Percentiles rank a stretch among this genome's conserved stretches.
Evolutionary conservation across 352 stramenopile genomes (phyloP).

Genomic region (Globisporangium splendens): DNA sequence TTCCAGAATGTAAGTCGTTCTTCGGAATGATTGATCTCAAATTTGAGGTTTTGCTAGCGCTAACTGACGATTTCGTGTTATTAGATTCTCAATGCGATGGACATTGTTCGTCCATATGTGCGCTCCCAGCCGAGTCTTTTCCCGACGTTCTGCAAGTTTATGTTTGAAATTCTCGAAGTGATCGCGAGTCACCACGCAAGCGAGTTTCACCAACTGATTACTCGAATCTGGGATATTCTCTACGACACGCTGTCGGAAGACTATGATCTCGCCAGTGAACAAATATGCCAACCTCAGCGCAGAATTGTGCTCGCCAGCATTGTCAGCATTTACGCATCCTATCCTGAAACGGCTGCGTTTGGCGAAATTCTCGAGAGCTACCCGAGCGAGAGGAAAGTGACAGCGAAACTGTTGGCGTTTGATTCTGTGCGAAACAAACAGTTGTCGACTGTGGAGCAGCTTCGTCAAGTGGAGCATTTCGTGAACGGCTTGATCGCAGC

Average conservation of each 20-base stretch:
- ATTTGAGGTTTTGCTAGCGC: neutral
- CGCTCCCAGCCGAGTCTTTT: slow-evolving; percentile 27
- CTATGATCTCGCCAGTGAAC: slow-evolving; percentile 24
- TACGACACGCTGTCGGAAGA: slow-evolving; percentile 40
- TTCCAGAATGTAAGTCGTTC: slow-evolving; percentile 52
- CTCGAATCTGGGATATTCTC: slow-evolving; percentile 45
- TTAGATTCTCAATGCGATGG: slow-evolving; percentile 58
- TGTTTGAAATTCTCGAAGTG: slow-evolving; percentile 67
- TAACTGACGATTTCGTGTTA: neutral
- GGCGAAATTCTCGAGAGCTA: slow-evolving; percentile 35
- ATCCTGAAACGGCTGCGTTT: slow-evolving; percentile 42
- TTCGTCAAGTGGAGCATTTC: slow-evolving; percentile 56
- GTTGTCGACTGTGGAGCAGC: slow-evolving; percentile 35
- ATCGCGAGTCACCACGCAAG: slow-evolving; percentile 59
- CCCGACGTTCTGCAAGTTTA: slow-evolving; percentile 38
- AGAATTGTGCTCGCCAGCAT: slow-evolving; percentile 39
- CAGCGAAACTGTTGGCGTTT: slow-evolving; percentile 25
- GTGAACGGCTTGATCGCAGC: slow-evolving; percentile 15
- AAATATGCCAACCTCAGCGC: slow-evolving; percentile 39
- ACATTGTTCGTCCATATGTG: slow-evolving; percentile 47
- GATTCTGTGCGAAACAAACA: slow-evolving; percentile 36
- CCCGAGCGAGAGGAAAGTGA: slow-evolving; percentile 27
- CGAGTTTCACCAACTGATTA: slow-evolving; percentile 64
- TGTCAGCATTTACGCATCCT: slow-evolving; percentile 42
- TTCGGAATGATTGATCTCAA: too few species aligned